Percentiles rank a stretch among this genome's conserved stretches.
Evolutionary conservation across 2,329 filamentous ascomycete species (phyloP).

Genomic region (Penicillium frequentans): DNA sequence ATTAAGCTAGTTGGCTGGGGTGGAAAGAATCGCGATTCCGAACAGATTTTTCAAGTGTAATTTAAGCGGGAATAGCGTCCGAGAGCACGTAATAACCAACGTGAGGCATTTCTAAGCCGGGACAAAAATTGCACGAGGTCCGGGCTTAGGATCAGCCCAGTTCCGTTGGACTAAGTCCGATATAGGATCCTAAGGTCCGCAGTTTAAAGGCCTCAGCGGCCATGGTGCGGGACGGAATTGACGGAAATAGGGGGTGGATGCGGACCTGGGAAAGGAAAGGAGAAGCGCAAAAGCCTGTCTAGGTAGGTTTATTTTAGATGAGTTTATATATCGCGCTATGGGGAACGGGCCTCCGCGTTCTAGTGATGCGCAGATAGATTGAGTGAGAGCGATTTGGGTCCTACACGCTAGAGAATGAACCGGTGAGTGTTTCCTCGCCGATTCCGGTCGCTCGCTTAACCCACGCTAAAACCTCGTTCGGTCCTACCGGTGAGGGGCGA

Average conservation of each 20-base stretch:
- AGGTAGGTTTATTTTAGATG: constrained; percentile 19
- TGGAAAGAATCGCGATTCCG: neutral
- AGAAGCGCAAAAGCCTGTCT: neutral
- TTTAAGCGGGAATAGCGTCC: constrained; percentile 2
- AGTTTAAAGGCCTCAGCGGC: constrained; percentile 7
- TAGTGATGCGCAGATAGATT: constrained; percentile 17
- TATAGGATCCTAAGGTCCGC: constrained; percentile 4
- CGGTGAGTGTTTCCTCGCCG: constrained; percentile 16
- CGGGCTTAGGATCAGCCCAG: neutral
- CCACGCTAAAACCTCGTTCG: constrained; percentile 25
- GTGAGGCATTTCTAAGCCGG: constrained; percentile 11
- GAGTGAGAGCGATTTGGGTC: constrained; percentile 36
- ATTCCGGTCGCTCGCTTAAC: constrained; percentile 21
- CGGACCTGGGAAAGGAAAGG: neutral
- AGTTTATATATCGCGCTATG: constrained; percentile 10
- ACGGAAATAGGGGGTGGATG: neutral
- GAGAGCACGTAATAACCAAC: constrained; percentile 13
- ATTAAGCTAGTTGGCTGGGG: neutral
- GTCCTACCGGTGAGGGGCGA: constrained; percentile 22
- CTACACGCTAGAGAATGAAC: constrained; percentile 38
- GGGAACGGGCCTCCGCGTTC: constrained; percentile 10
- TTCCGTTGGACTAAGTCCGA: constrained; percentile 6
- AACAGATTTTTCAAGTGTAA: neutral
- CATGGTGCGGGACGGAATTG: neutral
- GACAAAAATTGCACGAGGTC: neutral